Conservation (phyloP, 176 grass and related monocot genomes). For the Pontederia paniculata region DNA sequence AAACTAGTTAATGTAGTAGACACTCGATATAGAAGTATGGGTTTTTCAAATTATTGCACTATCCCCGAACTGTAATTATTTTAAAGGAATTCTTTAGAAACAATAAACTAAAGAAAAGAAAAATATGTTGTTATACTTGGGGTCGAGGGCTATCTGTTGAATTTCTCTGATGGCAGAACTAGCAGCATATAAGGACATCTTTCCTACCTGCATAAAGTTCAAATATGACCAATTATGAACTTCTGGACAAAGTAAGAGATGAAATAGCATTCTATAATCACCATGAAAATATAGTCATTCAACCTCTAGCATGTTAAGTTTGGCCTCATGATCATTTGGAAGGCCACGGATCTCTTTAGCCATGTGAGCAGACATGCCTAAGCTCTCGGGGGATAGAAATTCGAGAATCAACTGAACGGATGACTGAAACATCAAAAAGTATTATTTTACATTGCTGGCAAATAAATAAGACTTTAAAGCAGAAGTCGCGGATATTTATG, state of each 20-base stretch:
- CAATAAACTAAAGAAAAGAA: not conserved
- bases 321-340: conserved; percentile 78
- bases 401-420: conserved; percentile 75
- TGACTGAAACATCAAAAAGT: conserved; percentile 51
- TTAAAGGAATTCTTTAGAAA: not conserved
- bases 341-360: conserved; percentile 86
- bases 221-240: not conserved
- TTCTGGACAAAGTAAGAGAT: conserved; percentile 9
- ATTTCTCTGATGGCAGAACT: conserved; percentile 93
- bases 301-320: conserved; percentile 92
- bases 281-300: not conserved
- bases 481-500: not conserved
- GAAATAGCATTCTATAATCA: not conserved
- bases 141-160: conserved; percentile 80
- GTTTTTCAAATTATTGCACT: not conserved
- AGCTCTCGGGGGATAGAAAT: conserved; percentile 82
- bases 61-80: no score
- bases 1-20: not conserved
- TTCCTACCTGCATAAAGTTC: conserved; percentile 44
- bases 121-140: conserved; percentile 34
- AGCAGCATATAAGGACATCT: conserved; percentile 84
- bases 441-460: not conserved
- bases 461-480: not conserved
- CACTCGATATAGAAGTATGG: not conserved
- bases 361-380: conserved; percentile 56